These are phyloP conservation scores for Roridomyces roridus DNA, from an alignment of 768 basidiomycete species.

Conservation along the genomic window DNA sequence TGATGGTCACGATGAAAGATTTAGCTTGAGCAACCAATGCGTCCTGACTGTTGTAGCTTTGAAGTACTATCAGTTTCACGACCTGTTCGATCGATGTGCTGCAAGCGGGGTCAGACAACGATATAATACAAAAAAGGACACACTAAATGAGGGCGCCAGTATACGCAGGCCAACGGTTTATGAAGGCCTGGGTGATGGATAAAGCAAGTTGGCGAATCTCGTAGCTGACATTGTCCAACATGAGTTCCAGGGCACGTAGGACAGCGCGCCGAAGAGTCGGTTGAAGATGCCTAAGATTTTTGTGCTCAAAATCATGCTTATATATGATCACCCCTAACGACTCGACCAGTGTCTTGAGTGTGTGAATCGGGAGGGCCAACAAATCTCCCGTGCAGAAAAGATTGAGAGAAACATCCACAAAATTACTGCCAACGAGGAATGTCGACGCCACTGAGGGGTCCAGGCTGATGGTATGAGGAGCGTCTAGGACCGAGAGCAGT, in stretches of 20 bases:
- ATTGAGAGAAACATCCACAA: constrained; percentile 65
- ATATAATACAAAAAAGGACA: constrained; percentile 12
- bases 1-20: constrained; percentile 56
- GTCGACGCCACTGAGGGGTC: constrained; percentile 47
- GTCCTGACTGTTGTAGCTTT: constrained; percentile 60
- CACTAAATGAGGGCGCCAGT: constrained; percentile 62
- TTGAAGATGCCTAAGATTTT: constrained; percentile 59
- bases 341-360: constrained; percentile 68
- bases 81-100: constrained; percentile 60
- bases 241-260: constrained; percentile 53
- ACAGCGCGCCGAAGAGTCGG: constrained; percentile 58
- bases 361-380: constrained; percentile 55
- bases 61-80: constrained; percentile 51
- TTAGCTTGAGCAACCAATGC: constrained; percentile 62
- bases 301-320: constrained; percentile 75
- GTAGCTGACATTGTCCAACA: constrained; percentile 62
- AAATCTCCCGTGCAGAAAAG: constrained; percentile 56
- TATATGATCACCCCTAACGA: constrained; percentile 67
- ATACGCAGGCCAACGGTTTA: constrained; percentile 62
- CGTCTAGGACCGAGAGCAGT: constrained; percentile 65
- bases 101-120: constrained; percentile 26
- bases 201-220: constrained; percentile 72
- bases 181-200: constrained; percentile 64
- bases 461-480: constrained; percentile 54
- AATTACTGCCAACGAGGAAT: constrained; percentile 64